These are phyloP conservation scores for Dicorynia guianensis DNA, from an alignment of 306 rosid genomes.

Conservation along the genomic window DNA sequence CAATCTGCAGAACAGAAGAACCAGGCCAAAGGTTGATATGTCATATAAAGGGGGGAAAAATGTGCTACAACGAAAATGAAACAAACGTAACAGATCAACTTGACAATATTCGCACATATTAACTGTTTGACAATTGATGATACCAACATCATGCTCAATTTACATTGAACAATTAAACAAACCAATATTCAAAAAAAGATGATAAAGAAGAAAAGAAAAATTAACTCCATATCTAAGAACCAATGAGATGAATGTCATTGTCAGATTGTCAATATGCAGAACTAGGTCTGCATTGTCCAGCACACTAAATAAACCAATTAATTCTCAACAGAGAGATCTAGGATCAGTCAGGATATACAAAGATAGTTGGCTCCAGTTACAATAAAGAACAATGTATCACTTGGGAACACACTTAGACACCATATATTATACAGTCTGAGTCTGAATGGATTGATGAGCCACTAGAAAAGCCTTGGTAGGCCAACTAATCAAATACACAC, in stretches of 20 bases:
- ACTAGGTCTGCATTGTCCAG: not conserved
- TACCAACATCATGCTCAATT: not conserved
- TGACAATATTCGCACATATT: not conserved
- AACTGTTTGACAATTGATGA: not conserved
- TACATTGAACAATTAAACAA: not conserved
- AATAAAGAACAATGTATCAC: not conserved
- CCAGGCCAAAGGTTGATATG: slow-evolving; percentile 14
- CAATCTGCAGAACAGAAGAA: slow-evolving; percentile 71
- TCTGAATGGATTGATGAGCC: not conserved
- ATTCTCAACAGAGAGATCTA: not conserved
- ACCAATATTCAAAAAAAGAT: not conserved
- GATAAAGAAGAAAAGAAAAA: no score
- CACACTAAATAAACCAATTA: not conserved
- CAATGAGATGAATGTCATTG: not conserved
- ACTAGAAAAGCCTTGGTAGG: no score
- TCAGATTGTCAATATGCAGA: not conserved
- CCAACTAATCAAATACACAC: no score
- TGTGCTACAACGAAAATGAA: not conserved
- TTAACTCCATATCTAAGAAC: not conserved
- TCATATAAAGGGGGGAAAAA: not conserved
- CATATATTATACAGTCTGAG: not conserved
- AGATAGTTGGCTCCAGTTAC: not conserved
- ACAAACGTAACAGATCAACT: not conserved
- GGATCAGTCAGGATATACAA: not conserved
- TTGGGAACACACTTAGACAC: slow-evolving; percentile 12